phyloP scores from a whole-genome alignment of 139 green algal species.

The Mesotaenium endlicherianum region DNA sequence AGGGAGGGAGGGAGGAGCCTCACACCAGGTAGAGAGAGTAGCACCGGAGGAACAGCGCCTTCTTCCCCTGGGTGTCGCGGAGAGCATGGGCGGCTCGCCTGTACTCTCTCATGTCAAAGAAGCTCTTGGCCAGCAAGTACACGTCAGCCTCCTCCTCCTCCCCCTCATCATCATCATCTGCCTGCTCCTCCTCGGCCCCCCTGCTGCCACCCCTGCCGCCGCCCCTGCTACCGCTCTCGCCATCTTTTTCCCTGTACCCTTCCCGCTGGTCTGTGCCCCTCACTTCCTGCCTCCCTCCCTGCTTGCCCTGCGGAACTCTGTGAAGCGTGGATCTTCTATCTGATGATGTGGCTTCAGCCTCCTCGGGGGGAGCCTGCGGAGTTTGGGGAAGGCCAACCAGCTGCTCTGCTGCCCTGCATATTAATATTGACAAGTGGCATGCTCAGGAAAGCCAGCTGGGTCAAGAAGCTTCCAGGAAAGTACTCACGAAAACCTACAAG shows the following conservation, averaged over 20 bases:
- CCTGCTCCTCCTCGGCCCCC: not conserved
- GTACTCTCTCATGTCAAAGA: constrained; percentile 74
- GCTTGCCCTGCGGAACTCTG: too few species aligned
- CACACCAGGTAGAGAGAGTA: constrained; percentile 59
- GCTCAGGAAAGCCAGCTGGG: not conserved
- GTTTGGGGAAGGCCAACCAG: constrained; percentile 35
- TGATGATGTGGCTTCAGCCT: not conserved
- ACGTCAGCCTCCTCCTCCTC: constrained; percentile 37
- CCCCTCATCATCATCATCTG: not conserved
- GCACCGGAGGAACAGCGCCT: constrained; percentile 74
- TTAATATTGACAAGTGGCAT: not conserved
- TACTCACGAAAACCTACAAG: not conserved
- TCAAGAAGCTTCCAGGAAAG: not conserved
- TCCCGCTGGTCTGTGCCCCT: not conserved
- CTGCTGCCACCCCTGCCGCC: not conserved
- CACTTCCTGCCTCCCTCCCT: not conserved
- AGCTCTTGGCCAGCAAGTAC: constrained; percentile 35
- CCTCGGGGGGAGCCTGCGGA: not conserved
- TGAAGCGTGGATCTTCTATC: too few species aligned
- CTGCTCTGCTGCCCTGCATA: constrained; percentile 46
- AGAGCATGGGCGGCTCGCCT: constrained; percentile 69
- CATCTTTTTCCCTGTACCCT: not conserved
- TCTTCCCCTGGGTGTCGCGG: constrained; percentile 13
- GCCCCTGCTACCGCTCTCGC: not conserved
- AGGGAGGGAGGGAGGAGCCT: constrained; percentile 1